A percentile compares a stretch with the other conserved stretches of the same genome.
phyloP scores from a whole-genome alignment of 495 filamentous ascomycete genomes.

The Penicillium angulare region DNA sequence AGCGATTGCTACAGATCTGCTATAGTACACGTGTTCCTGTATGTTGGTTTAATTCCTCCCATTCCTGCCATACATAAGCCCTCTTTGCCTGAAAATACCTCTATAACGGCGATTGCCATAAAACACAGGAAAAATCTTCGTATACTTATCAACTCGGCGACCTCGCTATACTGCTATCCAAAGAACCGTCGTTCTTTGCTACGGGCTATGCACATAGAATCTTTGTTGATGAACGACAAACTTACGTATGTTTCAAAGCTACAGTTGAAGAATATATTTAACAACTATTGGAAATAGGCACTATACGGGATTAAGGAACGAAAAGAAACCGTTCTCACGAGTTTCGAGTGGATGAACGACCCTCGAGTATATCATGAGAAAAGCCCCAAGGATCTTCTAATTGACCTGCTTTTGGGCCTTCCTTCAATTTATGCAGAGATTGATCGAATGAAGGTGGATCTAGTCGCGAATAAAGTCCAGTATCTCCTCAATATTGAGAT shows the following conservation, averaged over 20 bases:
- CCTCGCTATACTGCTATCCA: slow-evolving; percentile 7
- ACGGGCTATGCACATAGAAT: slow-evolving; percentile 7
- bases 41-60: too few species aligned
- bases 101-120: neutral
- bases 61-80: too few species aligned
- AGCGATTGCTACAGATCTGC: too few species aligned
- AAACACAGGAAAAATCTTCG: slow-evolving; percentile 1
- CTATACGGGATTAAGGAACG: neutral
- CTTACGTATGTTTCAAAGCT: neutral
- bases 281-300: neutral
- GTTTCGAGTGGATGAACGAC: neutral
- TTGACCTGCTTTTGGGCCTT: slow-evolving; percentile 9
- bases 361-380: slow-evolving; percentile 6
- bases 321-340: neutral
- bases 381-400: slow-evolving; percentile 4
- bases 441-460: neutral
- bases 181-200: neutral
- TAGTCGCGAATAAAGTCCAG: neutral
- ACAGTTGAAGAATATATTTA: neutral
- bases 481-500: neutral
- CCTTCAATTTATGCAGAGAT: slow-evolving; percentile 2
- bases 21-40: too few species aligned
- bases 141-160: slow-evolving; percentile 6
- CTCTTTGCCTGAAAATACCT: too few species aligned
- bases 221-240: slow-evolving; percentile 6